Base-by-base conservation (phyloP, 768 basidiomycete species). In the Xerocomellus dryophilus region DNA sequence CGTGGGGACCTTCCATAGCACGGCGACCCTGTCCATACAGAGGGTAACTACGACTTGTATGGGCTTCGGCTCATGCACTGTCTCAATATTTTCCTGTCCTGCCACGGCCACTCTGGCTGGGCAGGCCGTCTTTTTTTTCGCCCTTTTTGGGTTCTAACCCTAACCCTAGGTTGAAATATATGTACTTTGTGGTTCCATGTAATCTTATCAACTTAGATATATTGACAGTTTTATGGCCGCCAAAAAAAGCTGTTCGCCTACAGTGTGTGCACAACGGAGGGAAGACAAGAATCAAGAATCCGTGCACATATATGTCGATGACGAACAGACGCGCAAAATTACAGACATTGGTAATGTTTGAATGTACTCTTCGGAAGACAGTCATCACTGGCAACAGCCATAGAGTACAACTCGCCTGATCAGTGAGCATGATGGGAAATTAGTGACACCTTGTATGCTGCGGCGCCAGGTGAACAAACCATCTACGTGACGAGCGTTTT, bases 71-170 rank as follows among this genome's bases (percentile, higher is more conserved):
- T 77, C 81, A 84, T 84, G 85, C 83, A 86, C 79, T 78, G 82
- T 85, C 83, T 76, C 62, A 85, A 86, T 86, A 86, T 86, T 86
- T 86, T 78, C 83, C 84, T 72, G 83, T 85, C 80, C 81, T 75
- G 74, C 79, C 78, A 76, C 66, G 76, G 76, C 76, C 76, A 69
- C 76, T 77, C 76, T 65, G 65, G 65, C 63, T 67, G 58, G 66
- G 62, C 51, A 67, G 66, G 63, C 65, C 63, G 25, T 73, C 71
- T 75, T 29, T 18, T 17, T 47, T 27, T 73, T 69, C 55, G 66
- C 27, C 5, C 17, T 31, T 53, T 41, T 1, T 7, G 0, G 0
- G 17, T 60, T 2, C 69, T 74, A 73, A 75, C 74, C 74, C 72
- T 75, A 75, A 75, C 74, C 74, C 47, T 69, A 36, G 14, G 15